phyloP scores from a whole-genome alignment of 2,329 filamentous ascomycete genomes.

The Thermoascus crustaceus region DNA sequence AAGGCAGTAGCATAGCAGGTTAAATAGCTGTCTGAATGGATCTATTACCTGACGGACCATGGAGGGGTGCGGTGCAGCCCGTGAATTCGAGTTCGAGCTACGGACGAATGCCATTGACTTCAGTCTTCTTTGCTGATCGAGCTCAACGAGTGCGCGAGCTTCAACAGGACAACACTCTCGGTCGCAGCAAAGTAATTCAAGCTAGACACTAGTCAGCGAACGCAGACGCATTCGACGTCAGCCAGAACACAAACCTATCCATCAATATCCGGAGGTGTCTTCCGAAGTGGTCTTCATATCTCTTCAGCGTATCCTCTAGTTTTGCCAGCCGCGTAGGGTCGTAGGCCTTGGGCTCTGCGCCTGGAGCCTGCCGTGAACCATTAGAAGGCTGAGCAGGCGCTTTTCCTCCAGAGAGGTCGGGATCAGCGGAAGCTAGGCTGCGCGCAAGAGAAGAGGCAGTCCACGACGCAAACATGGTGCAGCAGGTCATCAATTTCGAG shows the following conservation, averaged over 20 bases:
- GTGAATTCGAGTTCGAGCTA: too few relatives aligned
- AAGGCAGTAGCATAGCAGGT: too few relatives aligned
- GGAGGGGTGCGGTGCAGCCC: too few relatives aligned
- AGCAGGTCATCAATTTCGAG: slow-evolving; percentile 93
- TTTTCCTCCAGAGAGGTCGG: slow-evolving; percentile 51
- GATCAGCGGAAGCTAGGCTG: slow-evolving; percentile 75
- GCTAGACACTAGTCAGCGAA: slow-evolving; percentile 15
- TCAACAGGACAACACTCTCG: slow-evolving; percentile 88
- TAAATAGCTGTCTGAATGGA: too few relatives aligned
- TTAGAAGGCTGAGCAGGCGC: too few relatives aligned
- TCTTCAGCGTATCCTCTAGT: slow-evolving; percentile 76
- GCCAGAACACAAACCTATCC: slow-evolving; percentile 65
- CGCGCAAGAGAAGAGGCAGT: slow-evolving; percentile 71
- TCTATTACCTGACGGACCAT: too few relatives aligned
- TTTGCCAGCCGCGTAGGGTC: slow-evolving; percentile 60
- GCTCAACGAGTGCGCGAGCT: slow-evolving; percentile 48
- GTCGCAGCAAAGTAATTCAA: slow-evolving; percentile 96
- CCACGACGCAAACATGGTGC: slow-evolving; percentile 86
- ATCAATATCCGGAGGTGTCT: slow-evolving; percentile 87
- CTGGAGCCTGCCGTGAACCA: too few relatives aligned
- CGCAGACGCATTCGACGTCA: too few relatives aligned
- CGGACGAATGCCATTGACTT: too few relatives aligned
- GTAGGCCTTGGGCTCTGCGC: slow-evolving; percentile 37
- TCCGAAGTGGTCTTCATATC: slow-evolving; percentile 90
- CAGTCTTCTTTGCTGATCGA: slow-evolving; percentile 36